These are phyloP conservation scores for Cicer yamashitae DNA, from an alignment of 306 rosid species.

Conservation along the genomic window DNA sequence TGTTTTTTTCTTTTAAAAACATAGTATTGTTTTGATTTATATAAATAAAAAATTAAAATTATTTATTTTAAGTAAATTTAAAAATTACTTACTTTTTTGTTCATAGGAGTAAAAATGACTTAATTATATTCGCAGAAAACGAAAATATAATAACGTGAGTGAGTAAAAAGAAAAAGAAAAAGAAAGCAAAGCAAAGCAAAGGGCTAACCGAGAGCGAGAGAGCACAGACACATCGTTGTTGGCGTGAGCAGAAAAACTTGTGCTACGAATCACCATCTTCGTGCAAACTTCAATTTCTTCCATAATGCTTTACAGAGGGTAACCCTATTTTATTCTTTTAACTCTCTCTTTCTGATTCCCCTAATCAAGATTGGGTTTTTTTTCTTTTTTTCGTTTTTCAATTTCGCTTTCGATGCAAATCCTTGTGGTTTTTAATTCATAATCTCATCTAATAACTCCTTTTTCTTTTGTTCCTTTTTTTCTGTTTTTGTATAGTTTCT, in stretches of 20 bases:
- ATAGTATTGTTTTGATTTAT: too few relatives aligned
- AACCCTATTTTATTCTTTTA: neutral
- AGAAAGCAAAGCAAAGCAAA: too few relatives aligned
- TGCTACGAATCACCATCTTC: neutral
- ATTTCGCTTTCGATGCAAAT: neutral
- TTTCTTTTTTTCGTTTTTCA: neutral
- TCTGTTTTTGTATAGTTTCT: neutral
- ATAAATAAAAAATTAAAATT: too few relatives aligned
- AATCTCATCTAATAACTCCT: neutral
- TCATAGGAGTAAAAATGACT: too few relatives aligned
- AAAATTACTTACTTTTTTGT: too few relatives aligned
- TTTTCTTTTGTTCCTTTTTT: neutral
- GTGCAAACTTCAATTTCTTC: neutral
- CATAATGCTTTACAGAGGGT: constrained; percentile 72
- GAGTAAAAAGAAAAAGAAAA: too few relatives aligned
- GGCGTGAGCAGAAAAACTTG: neutral
- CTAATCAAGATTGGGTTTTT: constrained; percentile 34
- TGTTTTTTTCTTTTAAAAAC: too few relatives aligned
- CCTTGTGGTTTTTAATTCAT: constrained; percentile 24
- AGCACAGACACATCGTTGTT: neutral
- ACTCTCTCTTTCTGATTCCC: neutral
- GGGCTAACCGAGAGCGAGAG: neutral
- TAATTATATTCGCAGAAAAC: too few relatives aligned
- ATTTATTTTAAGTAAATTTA: too few relatives aligned
- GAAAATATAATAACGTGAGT: too few relatives aligned